Base-by-base conservation (phyloP, 768 basidiomycete genomes). In the Podaxis sp. region DNA sequence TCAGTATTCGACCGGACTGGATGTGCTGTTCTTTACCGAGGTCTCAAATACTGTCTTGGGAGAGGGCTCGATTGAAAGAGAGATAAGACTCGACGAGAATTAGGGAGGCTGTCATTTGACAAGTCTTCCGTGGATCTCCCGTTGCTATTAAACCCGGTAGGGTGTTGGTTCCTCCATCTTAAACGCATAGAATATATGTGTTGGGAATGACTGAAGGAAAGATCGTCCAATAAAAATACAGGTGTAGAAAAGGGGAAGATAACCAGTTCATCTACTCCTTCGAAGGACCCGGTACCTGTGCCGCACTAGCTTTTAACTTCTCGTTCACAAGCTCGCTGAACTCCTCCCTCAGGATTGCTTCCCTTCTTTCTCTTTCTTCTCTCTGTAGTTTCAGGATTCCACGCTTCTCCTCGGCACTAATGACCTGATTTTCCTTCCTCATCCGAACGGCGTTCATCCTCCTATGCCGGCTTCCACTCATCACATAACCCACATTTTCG, bases 391-490 rank as follows among this genome's bases (percentile, higher is more conserved):
- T 96, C 71, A 98, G 71, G 61, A 98, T 95, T 37, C 93, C 92
- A 36, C 97, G 77, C 81, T 98, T 98, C 82, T 99, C 97, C 75
- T 98, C 97, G 1, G 96, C 95, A 67, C 90, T 93, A 71, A 99
- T 99, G 64, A 98, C 95, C 76, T 99, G 97, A 77, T 99, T 98
- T 79, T 99, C 97, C 81, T 98, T 98, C 70, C 96, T 80, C 87
- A 99, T 91, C 62, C 97, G 91, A 47, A 99, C 96, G 0, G 97
- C 96, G 66, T 98, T 99, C 97, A 99, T 99, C 73, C 94, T 83
- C 64, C 91, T 84, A 73, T 99, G 95, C 63, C 96, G 79, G 68
- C 87, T 91, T 48, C 96, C 97, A 66, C 91, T 94, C 97, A 98
- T 99, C 50, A 99, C 97, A 73, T 97, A 99, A 16, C 97, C 97